Evolutionary conservation across 192 early-diverging fungal species (phyloP).

Genomic region (Geranomyces michiganensis): DNA sequence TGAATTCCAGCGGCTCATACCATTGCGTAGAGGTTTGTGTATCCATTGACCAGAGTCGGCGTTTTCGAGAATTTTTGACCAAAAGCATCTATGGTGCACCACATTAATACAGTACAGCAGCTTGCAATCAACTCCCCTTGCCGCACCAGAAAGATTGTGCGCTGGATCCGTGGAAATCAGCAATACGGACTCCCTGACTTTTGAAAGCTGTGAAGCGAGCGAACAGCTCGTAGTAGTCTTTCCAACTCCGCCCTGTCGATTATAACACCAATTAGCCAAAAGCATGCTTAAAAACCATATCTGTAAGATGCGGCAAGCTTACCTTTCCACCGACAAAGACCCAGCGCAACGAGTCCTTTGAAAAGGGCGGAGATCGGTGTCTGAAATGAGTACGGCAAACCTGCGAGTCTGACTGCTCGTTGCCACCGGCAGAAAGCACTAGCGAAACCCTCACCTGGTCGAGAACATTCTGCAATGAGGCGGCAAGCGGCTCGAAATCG

Average conservation of each 20-base stretch:
- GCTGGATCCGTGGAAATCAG: slow-evolving; percentile 99
- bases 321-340: slow-evolving; percentile 99
- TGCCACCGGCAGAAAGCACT: too few relatives aligned
- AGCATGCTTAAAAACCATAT: neutral
- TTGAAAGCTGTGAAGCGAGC: slow-evolving; percentile 89
- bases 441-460: slow-evolving; percentile 66
- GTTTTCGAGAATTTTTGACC: slow-evolving; percentile 99
- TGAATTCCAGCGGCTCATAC: slow-evolving; percentile 45
- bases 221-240: slow-evolving; percentile 63
- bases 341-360: slow-evolving; percentile 83
- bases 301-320: slow-evolving; percentile 41
- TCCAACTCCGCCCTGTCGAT: neutral
- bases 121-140: neutral
- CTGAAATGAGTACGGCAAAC: too few relatives aligned
- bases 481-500: slow-evolving; percentile 54
- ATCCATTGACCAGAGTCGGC: slow-evolving; percentile 92
- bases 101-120: neutral
- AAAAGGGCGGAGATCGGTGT: too few relatives aligned
- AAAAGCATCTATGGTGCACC: slow-evolving; percentile 93
- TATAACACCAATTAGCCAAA: neutral
- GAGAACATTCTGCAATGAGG: slow-evolving; percentile 91
- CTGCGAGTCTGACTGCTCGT: too few relatives aligned
- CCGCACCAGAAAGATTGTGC: slow-evolving; percentile 88
- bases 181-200: slow-evolving; percentile 89
- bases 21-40: slow-evolving; percentile 96